Base-by-base conservation (phyloP, 2,329 filamentous ascomycete genomes). In the Basipetospora chlamydospora region DNA sequence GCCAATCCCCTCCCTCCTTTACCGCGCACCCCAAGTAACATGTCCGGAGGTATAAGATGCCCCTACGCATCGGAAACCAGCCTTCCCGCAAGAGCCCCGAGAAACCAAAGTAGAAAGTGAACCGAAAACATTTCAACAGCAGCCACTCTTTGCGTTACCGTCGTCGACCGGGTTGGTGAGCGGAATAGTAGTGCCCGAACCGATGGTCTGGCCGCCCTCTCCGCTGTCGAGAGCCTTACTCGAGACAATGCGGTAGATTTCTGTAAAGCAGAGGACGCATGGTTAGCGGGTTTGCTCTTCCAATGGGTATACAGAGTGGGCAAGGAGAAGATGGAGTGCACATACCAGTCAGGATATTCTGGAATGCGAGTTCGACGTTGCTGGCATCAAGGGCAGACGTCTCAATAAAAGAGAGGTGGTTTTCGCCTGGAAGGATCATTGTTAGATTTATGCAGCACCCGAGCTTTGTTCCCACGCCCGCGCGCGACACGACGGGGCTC, bases 161-260 rank as follows among this genome's bases (percentile, higher is more conserved):
- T 84, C 73, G 49, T 90, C 83, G 47, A 81, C 75, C 35, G 84
- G 76, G 63, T 88, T 85, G 70, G 76, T 88, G 52, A 94, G 80
- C 46, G 85, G 80, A 53, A 96, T 82, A 57, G 82, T 85, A 50
- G 76, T 79, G 51, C 84, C 81, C 47, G 81, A 75, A 47, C 77
- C 77, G 51, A 90, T 80, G 53, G 81, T 80, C 57, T 84, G 80
- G 45, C 79, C 70, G 43, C 76, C 73, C 50, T 94, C 87, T 54
- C 83, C 85, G 54, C 81, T 83, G 57, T 95, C 88, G 51, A 96
- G 77, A 28, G 86, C 85, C 72, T 96, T 96, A 73, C 82, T 90
- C 39, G 88, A 96, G 46, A 98, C 90, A 52, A 98, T 98, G 54
- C 87, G 83, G 73, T 96, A 98, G 66, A 98, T 98, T 71, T 98